Evolutionary conservation across 345 rosid genomes (phyloP), one percentile per base, ranked within the genome.

Genomic region (Eucalyptus globulus): DNA sequence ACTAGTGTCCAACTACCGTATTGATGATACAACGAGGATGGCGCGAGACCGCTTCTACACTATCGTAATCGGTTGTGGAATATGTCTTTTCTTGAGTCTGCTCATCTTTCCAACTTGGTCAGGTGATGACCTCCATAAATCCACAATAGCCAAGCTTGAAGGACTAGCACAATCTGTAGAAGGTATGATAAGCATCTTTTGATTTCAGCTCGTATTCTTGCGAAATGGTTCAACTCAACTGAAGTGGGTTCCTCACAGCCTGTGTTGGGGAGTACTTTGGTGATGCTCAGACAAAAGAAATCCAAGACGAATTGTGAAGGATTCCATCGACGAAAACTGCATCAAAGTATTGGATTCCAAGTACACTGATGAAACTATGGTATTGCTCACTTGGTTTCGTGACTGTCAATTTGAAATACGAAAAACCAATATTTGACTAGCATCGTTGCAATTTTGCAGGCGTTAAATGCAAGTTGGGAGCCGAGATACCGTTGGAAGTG

Each of bases 61-160:
- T 40, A 97, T 97, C n/a, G 94, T 91, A 86, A 89, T 94, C 29
- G 98, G 98, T 80, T 95, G 97, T 29, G 97, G 94, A 11, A 92
- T 96, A 34, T 96, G 97, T 89, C 96, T 97, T 44, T 93, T 93
- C 91, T 94, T 93, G 97, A 94, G 94, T 60, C 95, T 97, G 88
- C 31, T 97, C 16, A 88, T 96, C 49, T 94, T 95, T 72, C 99
- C 98, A 4, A 95, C 87, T 90, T 97, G 99, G 99, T 97, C 99
- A 2, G 97, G 97, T 26, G 96, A 95, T 90, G 97, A 97, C 91
- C 97, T 97, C 50, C 97, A 96, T 49, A 95, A 92, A 67, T 92
- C 94, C 87, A 95, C 98, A 11, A 93, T 94, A 2, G 89, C 86
- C 88, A 97, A 96, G 93, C 95, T 97, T 43, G 95, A 94, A 94